Evolutionary conservation across 345 rosid genomes (phyloP), one percentile per base, ranked within the genome.

Genomic region (Brassica nigra): DNA sequence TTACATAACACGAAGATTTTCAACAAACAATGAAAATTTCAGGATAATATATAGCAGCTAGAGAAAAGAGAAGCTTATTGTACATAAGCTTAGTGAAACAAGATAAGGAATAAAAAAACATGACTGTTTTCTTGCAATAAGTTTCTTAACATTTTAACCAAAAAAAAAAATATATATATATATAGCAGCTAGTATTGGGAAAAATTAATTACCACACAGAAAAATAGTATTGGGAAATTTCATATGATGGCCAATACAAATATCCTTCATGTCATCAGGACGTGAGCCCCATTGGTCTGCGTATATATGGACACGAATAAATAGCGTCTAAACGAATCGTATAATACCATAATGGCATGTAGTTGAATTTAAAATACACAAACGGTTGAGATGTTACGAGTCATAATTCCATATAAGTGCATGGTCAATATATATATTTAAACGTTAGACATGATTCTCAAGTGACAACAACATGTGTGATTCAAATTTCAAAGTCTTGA

Each of bases 281-380:
- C 68, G n/a, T 68, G 66, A 77, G 75, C 75, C 75, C 63, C 39
- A 23, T 34, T 70, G 80, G 64, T 77, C 81, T 70, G 76, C 39
- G 10, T 49, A 70, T 62, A 27, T 36, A 70, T n/a, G 66, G 75
- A 76, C 74, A 76, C 62, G 2, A 5, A 2, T 6, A 58, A 10
- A 76, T 5, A 68, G 20, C 34, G 68, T 36, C 4, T 15, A 67
- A 57, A 67, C 30, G 37, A 44, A 44, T 44, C 52, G 16, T 47
- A 47, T 47, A 47, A 47, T 47, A 52, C 58, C 20, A 52, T 5
- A 52, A n/a, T 52, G 20, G 8, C 20, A 15, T 15, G 20, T 7
- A n/a, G 58, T 52, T 52, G 58, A 52, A 52, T 52, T n/a, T 15
- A 52, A 15, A 5, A 52, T 52, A 52, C 7, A 76, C 68, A 70